Base-by-base conservation (phyloP, 202 grass and related monocot species). In the Schoenoplectus tabernaemontani region DNA sequence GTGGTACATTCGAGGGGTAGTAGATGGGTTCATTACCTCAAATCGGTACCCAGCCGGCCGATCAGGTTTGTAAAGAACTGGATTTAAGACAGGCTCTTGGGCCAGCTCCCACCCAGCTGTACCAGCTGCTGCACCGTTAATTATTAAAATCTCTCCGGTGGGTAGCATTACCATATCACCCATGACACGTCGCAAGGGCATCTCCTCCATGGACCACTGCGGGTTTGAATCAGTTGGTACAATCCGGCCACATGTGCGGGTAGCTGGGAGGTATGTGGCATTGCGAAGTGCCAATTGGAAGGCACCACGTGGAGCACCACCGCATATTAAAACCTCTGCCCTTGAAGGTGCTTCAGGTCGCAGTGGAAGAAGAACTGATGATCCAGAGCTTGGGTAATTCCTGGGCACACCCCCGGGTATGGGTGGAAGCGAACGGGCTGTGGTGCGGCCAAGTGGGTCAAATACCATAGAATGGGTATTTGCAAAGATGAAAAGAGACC, bases 111-210 rank as follows among this genome's bases (percentile, higher is more conserved):
- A 97, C 8, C 89, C 93, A 1, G 91, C 91, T 19, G 87, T 97
- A 5, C 91, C 93, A 5, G 77, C 59, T 0, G 79, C 83, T 0
- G 93, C 89, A 2, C 91, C 91, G 30, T 97, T 97, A 7, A 97
- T 64, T 62, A 93, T 84, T 30, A 93, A 56, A 69, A 93, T 88
- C 58, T 93, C 87, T 44, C 91, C 87, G 1, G 87, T 97, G 0
- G 87, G 91, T n/a, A 97, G 86, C 4, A 97, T 86, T 19, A 97
- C 85, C 93, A 91, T 93, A 84, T 93, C 91, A 0, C 93, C 93
- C 91, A 97, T 93, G 47, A 93, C 87, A 8, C 89, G 54, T 1
- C 51, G 67, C 24, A 84, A 2, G 0, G 91, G 93, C 93, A 97
- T 93, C 48, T 91, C 87, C 82, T 97, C 93, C 65, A 97, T 58